Evolutionary conservation across 2,329 filamentous ascomycete species (phyloP), one percentile per base, ranked within the genome.

Genomic region (Colletotrichum cordylinicola): DNA sequence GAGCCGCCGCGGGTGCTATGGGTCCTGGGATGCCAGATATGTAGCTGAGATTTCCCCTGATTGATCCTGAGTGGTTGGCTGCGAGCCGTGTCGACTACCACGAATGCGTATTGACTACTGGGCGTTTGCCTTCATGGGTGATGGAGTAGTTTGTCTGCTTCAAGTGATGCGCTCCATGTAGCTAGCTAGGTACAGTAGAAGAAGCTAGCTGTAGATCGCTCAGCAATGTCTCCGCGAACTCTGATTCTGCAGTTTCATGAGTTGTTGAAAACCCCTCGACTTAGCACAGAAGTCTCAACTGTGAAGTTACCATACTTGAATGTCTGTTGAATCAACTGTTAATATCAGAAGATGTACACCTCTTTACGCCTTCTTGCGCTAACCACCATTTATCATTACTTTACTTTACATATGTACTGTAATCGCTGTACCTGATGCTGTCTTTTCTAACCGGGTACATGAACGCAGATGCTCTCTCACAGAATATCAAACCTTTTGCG

Each of bases 291-390:
- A 27, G 24, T 27, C 24, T 27, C 24, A 6, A 27, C 24, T 27
- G 4, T 27, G 4, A 27, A 27, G 24, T 27, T 27, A 5, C 24
- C 24, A 27, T 27, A 5, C 4, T 27, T 27, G 24, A 27, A 27
- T 27, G 4, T 27, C 24, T 27, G 24, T 27, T 5, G 24, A 27
- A 27, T 27, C 6, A 27, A 27, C 24, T 27, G 24, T 5, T 27
- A 27, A 3, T 27, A 27, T 27, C 24, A 27, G 24, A 4, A 27
- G 24, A 18, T 43, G 18, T 6, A n/a, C 18, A 43, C 3, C 2
- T 43, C 8, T n/a, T n/a, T 9, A 9, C 5, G 8, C 7, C 8
- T n/a, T n/a, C 18, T 43, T 1, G 16, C 18, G 3, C 0, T 8
- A 43, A n/a, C 39, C 18, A 18, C 39, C 39, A 3, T 43, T n/a